A percentile compares a stretch with the other conserved stretches of the same genome.
These are phyloP conservation scores for Salix arbutifolia DNA, from an alignment of 345 rosid genomes.

Conservation along the genomic window DNA sequence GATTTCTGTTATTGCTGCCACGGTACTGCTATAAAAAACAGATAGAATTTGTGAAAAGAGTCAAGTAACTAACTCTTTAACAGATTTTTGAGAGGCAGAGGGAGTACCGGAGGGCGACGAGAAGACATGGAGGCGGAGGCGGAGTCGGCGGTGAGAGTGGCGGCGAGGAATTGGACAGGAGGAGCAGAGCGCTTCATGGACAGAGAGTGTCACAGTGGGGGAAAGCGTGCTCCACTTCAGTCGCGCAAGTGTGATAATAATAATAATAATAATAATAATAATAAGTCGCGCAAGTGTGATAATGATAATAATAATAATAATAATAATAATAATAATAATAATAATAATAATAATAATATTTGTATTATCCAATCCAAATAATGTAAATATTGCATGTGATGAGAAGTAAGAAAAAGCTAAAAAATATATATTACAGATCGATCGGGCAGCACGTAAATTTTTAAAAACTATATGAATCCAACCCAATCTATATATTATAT, in stretches of 20 bases:
- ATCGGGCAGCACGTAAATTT: too few species aligned
- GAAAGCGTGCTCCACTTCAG: neutral
- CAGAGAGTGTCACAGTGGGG: neutral
- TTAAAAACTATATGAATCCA: too few species aligned
- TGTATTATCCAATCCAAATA: too few species aligned
- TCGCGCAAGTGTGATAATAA: neutral
- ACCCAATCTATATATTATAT: too few species aligned
- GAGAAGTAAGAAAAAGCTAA: too few species aligned
- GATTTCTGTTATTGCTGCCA: conserved; percentile 43
- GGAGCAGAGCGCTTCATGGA: conserved; percentile 39
- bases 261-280: too few species aligned
- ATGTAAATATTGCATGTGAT: too few species aligned
- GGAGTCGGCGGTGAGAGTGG: conserved; percentile 20
- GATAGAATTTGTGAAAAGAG: neutral
- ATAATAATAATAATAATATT: too few species aligned
- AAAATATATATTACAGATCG: too few species aligned
- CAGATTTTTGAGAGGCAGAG: neutral
- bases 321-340: too few species aligned
- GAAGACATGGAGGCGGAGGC: conserved; percentile 43
- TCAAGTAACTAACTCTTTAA: neutral
- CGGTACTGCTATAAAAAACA: conserved; percentile 39
- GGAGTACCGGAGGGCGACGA: conserved; percentile 43
- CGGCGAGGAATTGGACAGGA: conserved; percentile 22
- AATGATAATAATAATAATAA: too few species aligned
- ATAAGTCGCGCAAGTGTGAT: neutral